Evolutionary conservation across 2,329 filamentous ascomycete species (phyloP).

Genomic region (Phoma herbarum): DNA sequence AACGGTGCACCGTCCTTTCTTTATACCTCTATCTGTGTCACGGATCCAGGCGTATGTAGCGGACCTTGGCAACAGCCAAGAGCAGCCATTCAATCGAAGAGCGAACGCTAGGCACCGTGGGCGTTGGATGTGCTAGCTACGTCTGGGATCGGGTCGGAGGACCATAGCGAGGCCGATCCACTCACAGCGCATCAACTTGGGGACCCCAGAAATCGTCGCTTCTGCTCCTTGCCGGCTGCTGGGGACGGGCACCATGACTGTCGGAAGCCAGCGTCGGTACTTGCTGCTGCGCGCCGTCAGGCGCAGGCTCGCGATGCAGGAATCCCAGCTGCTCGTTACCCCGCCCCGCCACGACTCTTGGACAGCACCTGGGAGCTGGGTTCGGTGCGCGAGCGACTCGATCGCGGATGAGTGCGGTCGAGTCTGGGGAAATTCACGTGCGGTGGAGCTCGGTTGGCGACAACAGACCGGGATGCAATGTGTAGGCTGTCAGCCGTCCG

Average conservation of each 20-base stretch:
- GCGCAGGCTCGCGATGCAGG: constrained; percentile 2
- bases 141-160: neutral
- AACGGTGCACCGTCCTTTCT: constrained; percentile 16
- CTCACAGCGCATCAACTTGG: constrained; percentile 4
- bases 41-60: constrained; percentile 9
- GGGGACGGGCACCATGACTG: neutral
- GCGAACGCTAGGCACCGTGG: neutral
- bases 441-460: neutral
- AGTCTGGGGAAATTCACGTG: constrained; percentile 1
- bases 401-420: constrained; percentile 4
- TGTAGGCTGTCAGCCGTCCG: neutral
- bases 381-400: neutral
- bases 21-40: constrained; percentile 10
- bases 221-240: constrained; percentile 18
- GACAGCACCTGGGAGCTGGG: neutral
- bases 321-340: constrained; percentile 16
- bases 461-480: neutral
- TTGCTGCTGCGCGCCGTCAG: constrained; percentile 4
- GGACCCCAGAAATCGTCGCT: constrained; percentile 7
- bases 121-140: constrained; percentile 5
- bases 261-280: constrained; percentile 26
- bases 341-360: constrained; percentile 21
- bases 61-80: constrained; percentile 13
- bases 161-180: neutral
- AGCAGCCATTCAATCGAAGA: neutral